Evolutionary conservation across 179 eudicot genomes (phyloP), one percentile per base, ranked within the genome.

Genomic region (Sideroxylon spinosum): DNA sequence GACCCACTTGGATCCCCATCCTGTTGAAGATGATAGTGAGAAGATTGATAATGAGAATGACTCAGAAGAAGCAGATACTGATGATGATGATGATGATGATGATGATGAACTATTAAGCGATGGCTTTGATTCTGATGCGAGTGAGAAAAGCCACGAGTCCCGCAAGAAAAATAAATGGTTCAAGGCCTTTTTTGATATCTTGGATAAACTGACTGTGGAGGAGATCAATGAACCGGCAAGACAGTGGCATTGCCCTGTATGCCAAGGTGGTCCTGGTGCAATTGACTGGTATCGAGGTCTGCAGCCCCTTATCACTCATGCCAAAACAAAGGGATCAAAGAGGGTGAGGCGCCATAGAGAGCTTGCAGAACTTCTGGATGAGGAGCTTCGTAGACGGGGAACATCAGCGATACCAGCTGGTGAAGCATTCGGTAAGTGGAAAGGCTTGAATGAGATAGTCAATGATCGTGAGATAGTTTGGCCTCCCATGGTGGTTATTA

Each of bases 241-340:
- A 76, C 88, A 86, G 85, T 89, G 97, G 98, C 98, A 93, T 77
- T 95, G 97, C 81, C 97, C 97, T 10, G 98, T 93, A 17, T 95
- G 98, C 81, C 87, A 93, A 78, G 85, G 83, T 25, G 98, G 98
- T n/a, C 98, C 95, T 74, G 97, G 97, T 25, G 90, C 95, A 16
- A 91, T 94, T 60, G 88, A 86, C 78, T 90, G 97, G 97, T 94
- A 86, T 74, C 82, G 81, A 37, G 94, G 98, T 23, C 85, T 94
- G 74, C 91, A 78, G 80, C 86, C 92, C 0, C 89, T 95, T 0
- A 74, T 88, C 25, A 77, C 89, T 0, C 98, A 93, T 86, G 97
- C 97, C 0, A 90, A 79, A 72, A 95, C 97, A 0, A 91, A 89
- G 79, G 86, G 92, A 4, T 87, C 92, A 14, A 82, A 50, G 50